Evolutionary conservation across 75 land plant species (phyloP).

Genomic region (Azolla pinnata): DNA sequence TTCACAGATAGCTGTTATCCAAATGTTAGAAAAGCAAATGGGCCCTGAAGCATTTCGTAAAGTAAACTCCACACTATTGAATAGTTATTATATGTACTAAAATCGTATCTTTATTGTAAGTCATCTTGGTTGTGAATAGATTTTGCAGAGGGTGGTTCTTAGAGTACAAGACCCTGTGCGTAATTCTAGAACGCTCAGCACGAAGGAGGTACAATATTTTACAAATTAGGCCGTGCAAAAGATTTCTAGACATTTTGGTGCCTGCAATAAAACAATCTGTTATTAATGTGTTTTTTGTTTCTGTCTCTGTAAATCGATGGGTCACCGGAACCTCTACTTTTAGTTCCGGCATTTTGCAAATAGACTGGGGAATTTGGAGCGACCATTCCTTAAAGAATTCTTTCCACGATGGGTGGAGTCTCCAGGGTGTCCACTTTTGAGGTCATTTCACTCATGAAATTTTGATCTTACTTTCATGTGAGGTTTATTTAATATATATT

Average conservation of each 20-base stretch:
- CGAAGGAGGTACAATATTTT: slow-evolving; percentile 92
- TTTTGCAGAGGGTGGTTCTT: slow-evolving; percentile 58
- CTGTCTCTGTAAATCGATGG: too few relatives aligned
- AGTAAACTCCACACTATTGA: slow-evolving; percentile 22
- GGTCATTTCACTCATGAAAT: slow-evolving; percentile 33
- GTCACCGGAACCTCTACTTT: too few relatives aligned
- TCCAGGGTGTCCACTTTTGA: slow-evolving; percentile 79
- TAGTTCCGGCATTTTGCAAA: slow-evolving; percentile 97
- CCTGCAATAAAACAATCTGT: too few relatives aligned
- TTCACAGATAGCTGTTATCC: slow-evolving; percentile 70
- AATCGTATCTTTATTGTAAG: not conserved
- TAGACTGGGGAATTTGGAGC: slow-evolving; percentile 86
- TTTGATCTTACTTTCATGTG: too few relatives aligned
- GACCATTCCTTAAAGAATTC: slow-evolving; percentile 92
- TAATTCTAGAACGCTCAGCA: slow-evolving; percentile 53
- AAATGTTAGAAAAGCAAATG: slow-evolving; percentile 99
- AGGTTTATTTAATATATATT: too few relatives aligned
- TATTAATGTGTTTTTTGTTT: too few relatives aligned
- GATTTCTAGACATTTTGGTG: too few relatives aligned
- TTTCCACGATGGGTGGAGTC: slow-evolving; percentile 94
- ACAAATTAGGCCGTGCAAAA: too few relatives aligned
- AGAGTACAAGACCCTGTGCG: slow-evolving; percentile 38
- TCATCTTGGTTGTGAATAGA: slow-evolving; percentile 30
- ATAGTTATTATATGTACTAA: not conserved
- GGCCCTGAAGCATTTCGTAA: slow-evolving; percentile 86